Base-by-base conservation (phyloP, 495 filamentous ascomycete species). In the Glutinoglossum americanum region DNA sequence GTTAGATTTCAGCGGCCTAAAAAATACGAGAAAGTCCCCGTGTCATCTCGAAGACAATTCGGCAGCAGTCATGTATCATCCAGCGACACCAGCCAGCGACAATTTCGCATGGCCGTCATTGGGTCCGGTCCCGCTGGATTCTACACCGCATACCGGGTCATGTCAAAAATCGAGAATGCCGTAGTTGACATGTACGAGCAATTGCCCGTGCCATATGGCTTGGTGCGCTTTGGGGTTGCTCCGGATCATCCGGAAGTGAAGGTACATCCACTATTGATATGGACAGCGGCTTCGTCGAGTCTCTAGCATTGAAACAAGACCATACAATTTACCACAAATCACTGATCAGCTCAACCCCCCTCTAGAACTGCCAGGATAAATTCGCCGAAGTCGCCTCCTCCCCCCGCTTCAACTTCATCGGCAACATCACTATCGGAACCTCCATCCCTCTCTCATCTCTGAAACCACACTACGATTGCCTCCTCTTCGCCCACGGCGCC, bases 181-280 rank as follows among this genome's bases (percentile, higher is more conserved):
- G 72, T 81, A 45, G 79, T 98, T 3, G 89, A 94, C 67, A 97
- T 97, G 93, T 98, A 94, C 67, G 92, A 98, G 69, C 80, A 84
- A 25, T 70, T 96, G 9, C 93, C 92, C 0, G 89, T 90, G 9
- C 92, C 92, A 7, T 98, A 85, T 67, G 92, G 92, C 1, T 74
- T 98, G 54, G 87, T 90, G 17, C 74, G 92, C 54, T 96, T 88
- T 65, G 92, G 92, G 15, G 92, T 98, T 54, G 93, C 92, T 11
- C 92, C 92, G 8, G 92, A 98, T 66, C 92, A 98, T 68, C 89
- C 92, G 15, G 89, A 97, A 71, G 92, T 97, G 45, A 98, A 98
- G 80, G 89, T 92, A 74, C 56, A 70, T 57, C 28, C 17, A 17
- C 37, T 17, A 32, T 19, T n/a, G n/a, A n/a, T n/a, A n/a, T n/a